Conservation (phyloP, 2,329 filamentous ascomycete genomes). For the Diaporthe sp. region DNA sequence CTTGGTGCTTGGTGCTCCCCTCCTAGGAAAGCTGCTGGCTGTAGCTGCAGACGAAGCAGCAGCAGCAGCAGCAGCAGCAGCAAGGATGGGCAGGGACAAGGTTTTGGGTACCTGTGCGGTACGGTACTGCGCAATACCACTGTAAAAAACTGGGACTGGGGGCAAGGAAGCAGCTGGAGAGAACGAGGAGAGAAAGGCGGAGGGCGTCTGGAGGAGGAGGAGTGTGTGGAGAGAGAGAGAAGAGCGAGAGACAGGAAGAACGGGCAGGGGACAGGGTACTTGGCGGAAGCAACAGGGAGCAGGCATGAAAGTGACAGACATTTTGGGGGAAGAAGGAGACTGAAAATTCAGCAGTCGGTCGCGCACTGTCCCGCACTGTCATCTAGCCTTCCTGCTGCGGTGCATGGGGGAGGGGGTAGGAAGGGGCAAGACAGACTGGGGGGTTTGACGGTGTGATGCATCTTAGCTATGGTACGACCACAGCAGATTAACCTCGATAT, state of each 20-base stretch:
- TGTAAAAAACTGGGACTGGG: conserved; percentile 14
- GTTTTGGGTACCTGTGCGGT: conserved; percentile 9
- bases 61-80: neutral
- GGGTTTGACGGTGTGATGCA: neutral
- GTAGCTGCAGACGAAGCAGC: neutral
- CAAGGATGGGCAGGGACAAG: conserved; percentile 20
- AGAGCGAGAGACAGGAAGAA: neutral
- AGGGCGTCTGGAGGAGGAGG: conserved; percentile 30
- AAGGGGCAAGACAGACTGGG: neutral
- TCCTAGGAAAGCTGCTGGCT: neutral
- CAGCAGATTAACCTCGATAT: conserved; percentile 23
- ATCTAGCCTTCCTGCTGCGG: neutral
- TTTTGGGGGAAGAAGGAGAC: conserved; percentile 8
- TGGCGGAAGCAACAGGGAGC: neutral
- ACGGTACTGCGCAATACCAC: neutral
- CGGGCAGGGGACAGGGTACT: conserved; percentile 26
- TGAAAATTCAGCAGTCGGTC: conserved; percentile 21
- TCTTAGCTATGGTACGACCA: conserved; percentile 19
- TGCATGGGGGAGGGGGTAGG: neutral
- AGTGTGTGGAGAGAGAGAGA: conserved; percentile 18
- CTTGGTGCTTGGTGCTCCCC: neutral
- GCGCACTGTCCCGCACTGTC: conserved; percentile 21
- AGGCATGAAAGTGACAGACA: neutral
- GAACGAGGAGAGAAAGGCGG: conserved; percentile 28
- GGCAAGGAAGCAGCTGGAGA: conserved; percentile 27